Evolutionary conservation across 768 basidiomycete species (phyloP).

Genomic region (Tremella mesenterica): DNA sequence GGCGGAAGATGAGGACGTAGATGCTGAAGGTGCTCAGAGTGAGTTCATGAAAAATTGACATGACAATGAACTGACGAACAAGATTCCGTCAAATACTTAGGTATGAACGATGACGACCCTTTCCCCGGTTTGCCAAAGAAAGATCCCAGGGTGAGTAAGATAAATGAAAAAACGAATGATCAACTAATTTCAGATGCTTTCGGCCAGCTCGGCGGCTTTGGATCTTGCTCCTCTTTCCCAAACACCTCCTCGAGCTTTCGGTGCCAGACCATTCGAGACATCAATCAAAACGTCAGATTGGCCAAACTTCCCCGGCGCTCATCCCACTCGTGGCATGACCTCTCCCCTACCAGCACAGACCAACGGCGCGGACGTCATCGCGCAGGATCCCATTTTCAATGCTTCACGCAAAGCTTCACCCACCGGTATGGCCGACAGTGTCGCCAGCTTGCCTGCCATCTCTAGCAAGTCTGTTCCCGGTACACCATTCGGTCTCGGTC

Average conservation of each 20-base stretch:
- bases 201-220: conserved; percentile 80
- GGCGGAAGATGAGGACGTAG: conserved; percentile 38
- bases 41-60: too few species aligned
- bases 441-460: conserved; percentile 42
- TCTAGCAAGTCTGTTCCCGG: conserved; percentile 44
- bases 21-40: conserved; percentile 39
- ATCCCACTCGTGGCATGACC: conserved; percentile 17
- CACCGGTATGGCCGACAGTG: conserved; percentile 39
- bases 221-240: conserved; percentile 85
- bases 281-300: conserved; percentile 64
- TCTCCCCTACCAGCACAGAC: conserved; percentile 21
- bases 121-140: conserved; percentile 56
- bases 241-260: conserved; percentile 58
- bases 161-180: neutral
- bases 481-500: conserved; percentile 39
- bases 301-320: conserved; percentile 68
- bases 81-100: conserved; percentile 47
- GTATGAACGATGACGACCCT: conserved; percentile 69
- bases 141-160: conserved; percentile 20
- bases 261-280: conserved; percentile 52
- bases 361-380: conserved; percentile 4
- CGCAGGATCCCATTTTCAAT: conserved; percentile 13
- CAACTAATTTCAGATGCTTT: conserved; percentile 48
- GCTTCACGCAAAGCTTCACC: conserved; percentile 23
- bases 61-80: too few species aligned